A percentile compares a stretch with the other conserved stretches of the same genome.
Conservation (phyloP, 129 eudicot genomes). For the Deinandra increscens region DNA sequence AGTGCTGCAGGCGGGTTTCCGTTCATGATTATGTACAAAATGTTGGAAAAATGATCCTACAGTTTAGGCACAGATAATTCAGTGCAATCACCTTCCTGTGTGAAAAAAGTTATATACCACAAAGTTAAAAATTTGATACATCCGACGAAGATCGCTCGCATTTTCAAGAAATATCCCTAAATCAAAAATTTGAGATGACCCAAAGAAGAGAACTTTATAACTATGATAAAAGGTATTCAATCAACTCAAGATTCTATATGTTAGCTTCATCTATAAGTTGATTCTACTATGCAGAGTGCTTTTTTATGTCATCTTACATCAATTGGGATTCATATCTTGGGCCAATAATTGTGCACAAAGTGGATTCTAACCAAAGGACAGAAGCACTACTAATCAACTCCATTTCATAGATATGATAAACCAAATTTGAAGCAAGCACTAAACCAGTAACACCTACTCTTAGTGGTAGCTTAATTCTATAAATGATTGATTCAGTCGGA, state of each 20-base stretch:
- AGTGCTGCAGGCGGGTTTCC: slow-evolving; percentile 22
- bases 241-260: not conserved
- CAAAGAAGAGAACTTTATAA: not conserved
- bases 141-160: too few relatives aligned
- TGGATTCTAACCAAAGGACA: too few relatives aligned
- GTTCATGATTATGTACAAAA: slow-evolving; percentile 33
- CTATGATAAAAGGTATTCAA: not conserved
- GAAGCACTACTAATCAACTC: not conserved
- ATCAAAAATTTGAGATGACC: slow-evolving; percentile 14
- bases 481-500: slow-evolving; percentile 8
- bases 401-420: not conserved
- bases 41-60: not conserved
- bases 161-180: not conserved
- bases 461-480: not conserved
- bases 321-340: not conserved
- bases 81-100: slow-evolving; percentile 2
- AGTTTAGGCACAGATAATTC: slow-evolving; percentile 11
- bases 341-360: not conserved
- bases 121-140: not conserved
- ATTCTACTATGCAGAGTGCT: slow-evolving; percentile 5
- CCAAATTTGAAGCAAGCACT: slow-evolving; percentile 9
- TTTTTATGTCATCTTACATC: slow-evolving; percentile 8
- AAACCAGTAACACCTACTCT: not conserved
- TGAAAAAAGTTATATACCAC: not conserved
- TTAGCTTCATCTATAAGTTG: slow-evolving; percentile 5